Percentiles rank a stretch among this genome's conserved stretches.
phyloP scores from a whole-genome alignment of 495 filamentous ascomycete species.

The Chaetomium cochliodes region DNA sequence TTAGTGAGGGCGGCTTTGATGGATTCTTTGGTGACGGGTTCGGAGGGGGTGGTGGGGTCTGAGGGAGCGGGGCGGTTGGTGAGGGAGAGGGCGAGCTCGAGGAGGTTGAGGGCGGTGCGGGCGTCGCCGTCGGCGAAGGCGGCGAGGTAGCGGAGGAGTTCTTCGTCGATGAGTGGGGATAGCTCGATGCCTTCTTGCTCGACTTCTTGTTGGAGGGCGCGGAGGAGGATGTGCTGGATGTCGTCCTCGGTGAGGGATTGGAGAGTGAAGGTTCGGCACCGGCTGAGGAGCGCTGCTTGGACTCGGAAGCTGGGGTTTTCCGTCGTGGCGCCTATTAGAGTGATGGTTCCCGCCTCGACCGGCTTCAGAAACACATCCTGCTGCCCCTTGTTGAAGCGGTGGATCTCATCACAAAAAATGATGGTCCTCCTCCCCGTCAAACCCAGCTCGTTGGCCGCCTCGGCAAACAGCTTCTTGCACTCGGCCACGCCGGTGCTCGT shows the following conservation, averaged over 20 bases:
- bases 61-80: constrained; percentile 31
- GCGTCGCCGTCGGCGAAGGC: constrained; percentile 90
- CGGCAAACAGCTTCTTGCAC: constrained; percentile 87
- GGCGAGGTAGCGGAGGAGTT: constrained; percentile 76
- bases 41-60: constrained; percentile 22
- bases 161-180: constrained; percentile 67
- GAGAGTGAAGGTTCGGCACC: constrained; percentile 88
- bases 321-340: constrained; percentile 91
- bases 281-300: constrained; percentile 79
- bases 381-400: constrained; percentile 88
- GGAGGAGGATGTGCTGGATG: constrained; percentile 66
- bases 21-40: constrained; percentile 55
- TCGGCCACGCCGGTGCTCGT: constrained; percentile 89
- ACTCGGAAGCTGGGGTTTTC: constrained; percentile 97
- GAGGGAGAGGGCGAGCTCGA: constrained; percentile 76
- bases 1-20: constrained; percentile 81
- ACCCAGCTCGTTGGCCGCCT: constrained; percentile 76
- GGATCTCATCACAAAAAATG: constrained; percentile 97
- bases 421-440: constrained; percentile 90
- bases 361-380: constrained; percentile 95
- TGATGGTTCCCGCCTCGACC: constrained; percentile 87
- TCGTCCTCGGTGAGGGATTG: constrained; percentile 68
- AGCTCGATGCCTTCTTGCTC: constrained; percentile 28
- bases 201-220: constrained; percentile 65
- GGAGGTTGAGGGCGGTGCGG: constrained; percentile 84